Evolutionary conservation across 2,329 filamentous ascomycete genomes (phyloP).

Genomic region (Bipolaris bicolor): DNA sequence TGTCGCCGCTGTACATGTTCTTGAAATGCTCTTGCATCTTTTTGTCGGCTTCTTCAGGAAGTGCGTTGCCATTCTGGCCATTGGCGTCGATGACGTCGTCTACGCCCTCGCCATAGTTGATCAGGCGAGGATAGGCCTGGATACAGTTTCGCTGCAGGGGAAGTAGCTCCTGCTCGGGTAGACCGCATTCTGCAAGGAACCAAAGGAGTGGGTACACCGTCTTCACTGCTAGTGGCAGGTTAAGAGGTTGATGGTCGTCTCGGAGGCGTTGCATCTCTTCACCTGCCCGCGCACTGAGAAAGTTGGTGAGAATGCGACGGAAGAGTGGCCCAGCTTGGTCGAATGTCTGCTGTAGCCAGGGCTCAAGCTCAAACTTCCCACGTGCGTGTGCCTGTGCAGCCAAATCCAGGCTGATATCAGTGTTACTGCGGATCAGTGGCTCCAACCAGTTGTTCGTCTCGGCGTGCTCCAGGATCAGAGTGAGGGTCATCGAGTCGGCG

Average conservation of each 20-base stretch:
- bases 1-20: conserved; percentile 93
- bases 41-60: conserved; percentile 78
- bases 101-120: conserved; percentile 93
- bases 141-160: conserved; percentile 85
- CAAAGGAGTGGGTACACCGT: conserved; percentile 82
- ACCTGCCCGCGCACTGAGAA: conserved; percentile 82
- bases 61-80: conserved; percentile 77
- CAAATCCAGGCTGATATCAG: conserved; percentile 85
- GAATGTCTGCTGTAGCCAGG: conserved; percentile 77
- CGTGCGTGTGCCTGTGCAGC: conserved; percentile 84
- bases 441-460: conserved; percentile 84
- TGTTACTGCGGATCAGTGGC: conserved; percentile 76
- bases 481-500: conserved; percentile 69
- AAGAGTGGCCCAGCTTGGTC: conserved; percentile 70
- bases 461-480: conserved; percentile 78
- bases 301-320: conserved; percentile 74
- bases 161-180: conserved; percentile 72
- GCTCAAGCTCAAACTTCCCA: conserved; percentile 76
- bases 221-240: conserved; percentile 79
- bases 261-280: conserved; percentile 79
- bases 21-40: conserved; percentile 99
- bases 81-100: conserved; percentile 91
- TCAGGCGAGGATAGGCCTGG: conserved; percentile 88
- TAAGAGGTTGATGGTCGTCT: conserved; percentile 69
- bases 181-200: conserved; percentile 68